Evolutionary conservation across 1,284 basidiomycete genomes (phyloP).

Genomic region (Sphagnurus paluster): DNA sequence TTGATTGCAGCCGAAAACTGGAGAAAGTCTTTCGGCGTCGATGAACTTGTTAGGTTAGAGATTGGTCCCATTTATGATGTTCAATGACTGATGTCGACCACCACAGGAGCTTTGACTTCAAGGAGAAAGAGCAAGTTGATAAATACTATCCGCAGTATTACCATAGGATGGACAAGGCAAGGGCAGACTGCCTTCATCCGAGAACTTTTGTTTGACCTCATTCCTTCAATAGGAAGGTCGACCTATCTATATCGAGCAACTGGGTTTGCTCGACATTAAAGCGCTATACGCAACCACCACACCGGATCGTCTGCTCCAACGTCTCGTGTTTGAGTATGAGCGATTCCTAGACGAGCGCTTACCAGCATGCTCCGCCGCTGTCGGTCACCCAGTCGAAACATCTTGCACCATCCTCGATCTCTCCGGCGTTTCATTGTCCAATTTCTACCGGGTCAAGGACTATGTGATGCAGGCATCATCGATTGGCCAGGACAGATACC

Average conservation of each 20-base stretch:
- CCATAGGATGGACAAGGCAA: slow-evolving; percentile 92
- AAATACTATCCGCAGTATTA: slow-evolving; percentile 97
- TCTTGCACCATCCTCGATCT: slow-evolving; percentile 98
- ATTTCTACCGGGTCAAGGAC: slow-evolving; percentile 92
- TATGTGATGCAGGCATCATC: slow-evolving; percentile 81
- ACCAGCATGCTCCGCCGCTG: slow-evolving; percentile 75
- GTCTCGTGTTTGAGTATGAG: slow-evolving; percentile 95
- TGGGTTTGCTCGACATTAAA: slow-evolving; percentile 88
- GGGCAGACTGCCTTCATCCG: slow-evolving; percentile 11
- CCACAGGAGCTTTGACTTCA: slow-evolving; percentile 87
- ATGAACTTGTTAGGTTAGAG: slow-evolving; percentile 80
- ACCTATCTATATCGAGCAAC: slow-evolving; percentile 93
- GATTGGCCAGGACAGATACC: slow-evolving; percentile 92
- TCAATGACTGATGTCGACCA: slow-evolving; percentile 1
- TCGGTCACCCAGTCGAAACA: slow-evolving; percentile 91
- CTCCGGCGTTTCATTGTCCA: slow-evolving; percentile 75
- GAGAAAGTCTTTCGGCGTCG: slow-evolving; percentile 88
- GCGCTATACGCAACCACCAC: slow-evolving; percentile 84
- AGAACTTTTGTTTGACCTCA: not conserved
- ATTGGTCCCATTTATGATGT: not conserved
- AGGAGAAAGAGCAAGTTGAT: slow-evolving; percentile 82
- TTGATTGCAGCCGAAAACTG: slow-evolving; percentile 83
- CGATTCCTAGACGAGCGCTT: slow-evolving; percentile 80
- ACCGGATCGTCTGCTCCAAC: slow-evolving; percentile 86
- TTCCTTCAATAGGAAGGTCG: slow-evolving; percentile 79